Evolutionary conservation across 305 asterid genomes (phyloP).

Genomic region (Lippia alba): DNA sequence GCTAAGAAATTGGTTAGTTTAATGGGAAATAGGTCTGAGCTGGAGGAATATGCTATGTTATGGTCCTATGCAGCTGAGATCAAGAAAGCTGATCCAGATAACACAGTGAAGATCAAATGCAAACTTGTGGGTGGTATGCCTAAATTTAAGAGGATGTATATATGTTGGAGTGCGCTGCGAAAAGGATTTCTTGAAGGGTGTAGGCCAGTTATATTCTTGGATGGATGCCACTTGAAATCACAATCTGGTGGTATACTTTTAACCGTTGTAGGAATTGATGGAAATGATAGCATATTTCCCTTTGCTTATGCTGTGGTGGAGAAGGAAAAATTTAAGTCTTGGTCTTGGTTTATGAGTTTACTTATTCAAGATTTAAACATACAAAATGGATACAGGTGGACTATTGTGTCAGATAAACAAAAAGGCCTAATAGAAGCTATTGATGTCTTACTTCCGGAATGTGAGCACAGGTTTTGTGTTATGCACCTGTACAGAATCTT

Average conservation of each 20-base stretch:
- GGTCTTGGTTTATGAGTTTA: neutral
- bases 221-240: neutral
- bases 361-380: neutral
- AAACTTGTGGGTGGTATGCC: neutral
- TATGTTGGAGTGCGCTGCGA: neutral
- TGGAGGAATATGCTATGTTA: neutral
- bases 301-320: neutral
- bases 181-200: neutral
- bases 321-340: neutral
- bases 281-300: neutral
- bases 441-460: neutral
- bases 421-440: neutral
- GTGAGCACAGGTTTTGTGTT: neutral
- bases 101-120: neutral
- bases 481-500: neutral
- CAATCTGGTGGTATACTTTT: neutral
- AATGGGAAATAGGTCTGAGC: neutral
- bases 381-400: neutral
- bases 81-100: neutral
- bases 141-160: neutral
- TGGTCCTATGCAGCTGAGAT: constrained; percentile 2
- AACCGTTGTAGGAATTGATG: neutral
- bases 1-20: neutral
- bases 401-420: neutral
- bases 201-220: neutral